Evolutionary conservation across 2,329 filamentous ascomycete genomes (phyloP), one percentile per base, ranked within the genome.

Genomic region (Coniella vitis): DNA sequence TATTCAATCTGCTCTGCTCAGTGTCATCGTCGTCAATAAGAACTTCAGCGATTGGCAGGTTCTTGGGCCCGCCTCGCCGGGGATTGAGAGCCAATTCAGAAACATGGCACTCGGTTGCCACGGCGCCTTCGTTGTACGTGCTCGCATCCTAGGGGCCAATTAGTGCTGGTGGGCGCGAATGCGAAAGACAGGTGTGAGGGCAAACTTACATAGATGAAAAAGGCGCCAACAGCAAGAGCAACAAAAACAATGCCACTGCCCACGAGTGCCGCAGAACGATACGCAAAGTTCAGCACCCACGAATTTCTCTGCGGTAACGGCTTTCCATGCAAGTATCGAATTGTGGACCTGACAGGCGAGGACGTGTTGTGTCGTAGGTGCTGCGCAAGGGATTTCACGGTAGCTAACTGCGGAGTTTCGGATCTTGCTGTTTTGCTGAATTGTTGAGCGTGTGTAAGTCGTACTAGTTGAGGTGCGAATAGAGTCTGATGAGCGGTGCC

Each of bases 1-100:
- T 93, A 64, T 84, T 80, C 43, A 71, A 74, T 54, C 73, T 75
- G 68, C 83, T 90, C 49, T 79, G 76, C 13, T 84, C 79, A 45
- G 71, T 81, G 56, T 96, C 91, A 58, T 95, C 83, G 61, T 97
- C 93, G 61, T 95, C 90, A 36, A 98, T 83, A 53, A 90, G 80
- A 20, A 86, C 81, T 55, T 96, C 88, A 17, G 87, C 84, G 51
- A 98, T 93, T 1, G 91, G 93, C 31, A 98, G 70, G 60, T 98
- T 95, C 74, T 98, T 97, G 0, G 91, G 90, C 0, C 93, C 93
- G 48, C 93, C 93, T 51, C 77, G 78, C 55, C 83, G 79, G 1
- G 93, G 93, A 49, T 82, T 83, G 46, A 98, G 71, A 1, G 93
- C 93, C 32, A 89, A 70, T 58, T 88, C 79, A 2, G 90, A 90